These are phyloP conservation scores for Sporothrix sp. DNA, from an alignment of 2,329 filamentous ascomycete genomes.

Conservation along the genomic window DNA sequence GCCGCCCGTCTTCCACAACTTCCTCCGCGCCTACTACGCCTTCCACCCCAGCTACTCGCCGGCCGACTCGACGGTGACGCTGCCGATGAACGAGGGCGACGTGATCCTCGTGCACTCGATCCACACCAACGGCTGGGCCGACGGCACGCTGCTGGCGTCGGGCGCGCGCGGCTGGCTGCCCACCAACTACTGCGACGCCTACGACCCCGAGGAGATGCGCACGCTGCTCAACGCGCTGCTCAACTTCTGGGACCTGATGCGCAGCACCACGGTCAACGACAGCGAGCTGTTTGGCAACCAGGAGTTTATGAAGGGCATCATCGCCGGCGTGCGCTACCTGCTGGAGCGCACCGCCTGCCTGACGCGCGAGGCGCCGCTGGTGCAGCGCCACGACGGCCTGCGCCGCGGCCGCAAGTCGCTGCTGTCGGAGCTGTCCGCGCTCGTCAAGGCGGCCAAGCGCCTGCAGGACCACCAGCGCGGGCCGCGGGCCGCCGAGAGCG, in stretches of 20 bases:
- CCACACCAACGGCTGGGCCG: conserved; percentile 97
- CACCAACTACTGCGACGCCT: conserved; percentile 95
- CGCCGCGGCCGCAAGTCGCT: conserved; percentile 77
- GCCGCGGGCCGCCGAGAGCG: conserved; percentile 40
- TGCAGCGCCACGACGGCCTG: conserved; percentile 66
- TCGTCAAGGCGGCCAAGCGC: conserved; percentile 82
- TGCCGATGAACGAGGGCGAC: conserved; percentile 82
- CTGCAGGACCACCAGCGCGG: conserved; percentile 62
- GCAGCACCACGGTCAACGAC: conserved; percentile 66
- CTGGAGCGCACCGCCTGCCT: conserved; percentile 83
- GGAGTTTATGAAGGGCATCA: conserved; percentile 88
- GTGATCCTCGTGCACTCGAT: conserved; percentile 91
- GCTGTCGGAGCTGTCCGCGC: conserved; percentile 75
- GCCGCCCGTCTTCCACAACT: conserved; percentile 77
- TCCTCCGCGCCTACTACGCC: conserved; percentile 85
- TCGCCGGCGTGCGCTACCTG: conserved; percentile 83
- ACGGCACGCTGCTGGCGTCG: conserved; percentile 79
- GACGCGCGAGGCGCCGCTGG: conserved; percentile 65
- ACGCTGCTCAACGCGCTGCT: conserved; percentile 77
- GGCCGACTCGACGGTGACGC: conserved; percentile 76
- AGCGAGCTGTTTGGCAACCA: conserved; percentile 76
- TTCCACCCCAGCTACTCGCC: conserved; percentile 73
- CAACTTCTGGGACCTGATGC: conserved; percentile 84
- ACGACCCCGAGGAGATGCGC: conserved; percentile 79
- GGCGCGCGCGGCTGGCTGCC: conserved; percentile 90